These are phyloP conservation scores for Bipolaris bicolor DNA, from an alignment of 2,329 filamentous ascomycete genomes.

Conservation along the genomic window DNA sequence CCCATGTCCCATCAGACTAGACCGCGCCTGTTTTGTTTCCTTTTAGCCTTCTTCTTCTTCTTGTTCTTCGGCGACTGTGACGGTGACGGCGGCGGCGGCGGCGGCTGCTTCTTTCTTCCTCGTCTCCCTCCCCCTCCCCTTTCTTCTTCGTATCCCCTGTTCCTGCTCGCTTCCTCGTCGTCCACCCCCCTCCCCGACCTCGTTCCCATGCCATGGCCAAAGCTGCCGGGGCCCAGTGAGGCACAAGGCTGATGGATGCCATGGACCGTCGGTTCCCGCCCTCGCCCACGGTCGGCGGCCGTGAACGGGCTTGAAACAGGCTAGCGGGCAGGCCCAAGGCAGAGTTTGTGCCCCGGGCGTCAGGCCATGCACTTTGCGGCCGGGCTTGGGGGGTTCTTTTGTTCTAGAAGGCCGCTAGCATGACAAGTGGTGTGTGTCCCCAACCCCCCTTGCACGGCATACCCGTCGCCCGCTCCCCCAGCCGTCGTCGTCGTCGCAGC, in stretches of 20 bases:
- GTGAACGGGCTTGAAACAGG: constrained; percentile 26
- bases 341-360: not conserved
- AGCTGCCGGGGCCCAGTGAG: not conserved
- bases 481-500: not conserved
- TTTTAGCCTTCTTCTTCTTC: not conserved
- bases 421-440: constrained; percentile 1
- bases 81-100: too few species aligned
- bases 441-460: constrained; percentile 5
- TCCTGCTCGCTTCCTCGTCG: too few species aligned
- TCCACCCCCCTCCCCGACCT: too few species aligned
- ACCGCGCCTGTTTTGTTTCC: not conserved
- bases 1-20: not conserved
- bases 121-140: too few species aligned
- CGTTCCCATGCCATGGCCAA: too few species aligned
- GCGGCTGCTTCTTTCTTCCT: too few species aligned
- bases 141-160: too few species aligned
- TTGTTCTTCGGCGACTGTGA: too few species aligned
- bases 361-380: not conserved
- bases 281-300: not conserved
- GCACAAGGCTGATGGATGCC: not conserved
- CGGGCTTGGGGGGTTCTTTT: constrained; percentile 16
- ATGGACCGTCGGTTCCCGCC: constrained; percentile 2
- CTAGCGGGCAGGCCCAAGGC: constrained; percentile 9
- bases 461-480: constrained; percentile 18
- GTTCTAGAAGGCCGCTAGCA: constrained; percentile 26